Evolutionary conservation across 805 yeast species (phyloP).

Genomic region (Komagataella ulmi): DNA sequence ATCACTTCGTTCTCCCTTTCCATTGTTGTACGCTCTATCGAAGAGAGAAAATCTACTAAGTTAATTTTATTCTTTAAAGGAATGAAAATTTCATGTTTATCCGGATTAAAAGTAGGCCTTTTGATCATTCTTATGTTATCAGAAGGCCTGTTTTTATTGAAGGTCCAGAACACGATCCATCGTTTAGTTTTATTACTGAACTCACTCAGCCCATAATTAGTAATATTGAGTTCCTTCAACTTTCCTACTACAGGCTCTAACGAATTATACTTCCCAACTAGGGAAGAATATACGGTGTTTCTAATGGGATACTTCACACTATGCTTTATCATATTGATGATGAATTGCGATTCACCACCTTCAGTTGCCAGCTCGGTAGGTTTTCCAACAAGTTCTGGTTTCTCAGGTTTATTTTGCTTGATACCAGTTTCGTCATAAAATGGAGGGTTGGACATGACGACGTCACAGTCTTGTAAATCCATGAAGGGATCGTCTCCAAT

Average conservation of each 20-base stretch:
- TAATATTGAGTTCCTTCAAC: constrained; percentile 3
- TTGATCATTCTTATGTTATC: constrained; percentile 1
- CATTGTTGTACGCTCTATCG: background rate
- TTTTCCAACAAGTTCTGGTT: constrained; percentile 16
- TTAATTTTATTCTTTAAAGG: background rate
- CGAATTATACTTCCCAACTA: constrained; percentile 10
- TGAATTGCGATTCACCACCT: constrained; percentile 34
- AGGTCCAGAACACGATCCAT: constrained; percentile 27
- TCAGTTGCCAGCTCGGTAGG: constrained; percentile 23
- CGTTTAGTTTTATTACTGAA: constrained; percentile 16
- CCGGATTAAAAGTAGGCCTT: background rate
- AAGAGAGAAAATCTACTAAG: background rate
- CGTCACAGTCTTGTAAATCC: constrained; percentile 3
- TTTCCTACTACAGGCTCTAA: constrained; percentile 6
- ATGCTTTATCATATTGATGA: constrained; percentile 19
- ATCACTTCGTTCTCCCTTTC: background rate
- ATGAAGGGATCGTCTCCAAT: constrained; percentile 8
- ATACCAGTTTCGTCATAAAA: constrained; percentile 27
- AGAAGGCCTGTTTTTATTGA: constrained; percentile 2
- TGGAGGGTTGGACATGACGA: constrained; percentile 41
- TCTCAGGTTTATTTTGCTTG: constrained; percentile 10
- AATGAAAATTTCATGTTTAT: background rate
- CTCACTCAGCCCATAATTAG: constrained; percentile 17
- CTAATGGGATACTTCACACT: constrained; percentile 8
- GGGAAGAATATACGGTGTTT: constrained; percentile 26